Evolutionary conservation across 2,329 filamentous ascomycete genomes (phyloP).

Genomic region (Aspergillus calidoustus): DNA sequence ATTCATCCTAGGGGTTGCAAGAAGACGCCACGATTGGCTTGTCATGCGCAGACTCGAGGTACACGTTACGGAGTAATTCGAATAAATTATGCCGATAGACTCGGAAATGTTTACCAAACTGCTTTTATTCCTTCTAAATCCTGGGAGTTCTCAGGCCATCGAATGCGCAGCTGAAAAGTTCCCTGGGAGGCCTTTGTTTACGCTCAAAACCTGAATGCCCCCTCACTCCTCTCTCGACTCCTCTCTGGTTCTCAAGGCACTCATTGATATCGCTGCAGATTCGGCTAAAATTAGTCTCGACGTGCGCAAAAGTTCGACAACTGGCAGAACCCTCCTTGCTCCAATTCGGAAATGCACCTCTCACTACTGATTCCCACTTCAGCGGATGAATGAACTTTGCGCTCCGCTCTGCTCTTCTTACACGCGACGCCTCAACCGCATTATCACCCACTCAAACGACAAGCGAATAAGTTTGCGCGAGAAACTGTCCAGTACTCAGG

Average conservation of each 20-base stretch:
- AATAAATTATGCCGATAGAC: neutral
- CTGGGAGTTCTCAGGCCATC: neutral
- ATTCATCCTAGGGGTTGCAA: neutral
- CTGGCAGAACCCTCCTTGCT: conserved; percentile 1
- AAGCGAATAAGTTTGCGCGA: neutral
- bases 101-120: neutral
- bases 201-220: neutral
- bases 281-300: neutral
- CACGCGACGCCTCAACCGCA: neutral
- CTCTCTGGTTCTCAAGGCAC: neutral
- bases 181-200: neutral
- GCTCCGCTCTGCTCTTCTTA: neutral
- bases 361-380: neutral
- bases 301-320: neutral
- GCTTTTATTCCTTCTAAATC: neutral
- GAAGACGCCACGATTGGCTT: neutral
- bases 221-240: neutral
- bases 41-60: neutral
- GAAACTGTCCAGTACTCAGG: neutral
- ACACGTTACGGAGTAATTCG: neutral
- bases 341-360: neutral
- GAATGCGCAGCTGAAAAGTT: neutral
- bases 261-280: neutral
- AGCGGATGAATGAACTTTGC: neutral
- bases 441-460: neutral